These are phyloP conservation scores for Akanthomyces uredinophilus DNA, from an alignment of 2,329 filamentous ascomycete genomes.

Conservation along the genomic window DNA sequence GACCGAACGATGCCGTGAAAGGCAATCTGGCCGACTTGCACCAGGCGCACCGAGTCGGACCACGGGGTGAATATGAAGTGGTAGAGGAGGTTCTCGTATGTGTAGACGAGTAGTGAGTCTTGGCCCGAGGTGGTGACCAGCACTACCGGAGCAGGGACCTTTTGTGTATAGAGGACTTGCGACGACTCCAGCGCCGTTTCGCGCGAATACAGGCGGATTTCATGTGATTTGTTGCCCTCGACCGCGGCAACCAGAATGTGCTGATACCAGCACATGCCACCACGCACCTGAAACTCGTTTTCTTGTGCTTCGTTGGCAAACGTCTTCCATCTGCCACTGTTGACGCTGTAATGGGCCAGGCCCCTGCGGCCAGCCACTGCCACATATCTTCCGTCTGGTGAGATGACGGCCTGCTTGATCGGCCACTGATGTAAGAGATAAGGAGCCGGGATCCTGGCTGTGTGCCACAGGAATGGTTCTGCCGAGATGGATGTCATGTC, in stretches of 20 bases:
- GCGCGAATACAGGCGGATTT: conserved; percentile 88
- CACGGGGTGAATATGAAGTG: conserved; percentile 83
- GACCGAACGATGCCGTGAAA: conserved; percentile 95
- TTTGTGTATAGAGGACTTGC: conserved; percentile 69
- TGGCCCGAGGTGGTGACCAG: conserved; percentile 84
- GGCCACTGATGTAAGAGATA: conserved; percentile 95
- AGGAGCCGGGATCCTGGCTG: conserved; percentile 73
- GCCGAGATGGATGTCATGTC: conserved; percentile 88
- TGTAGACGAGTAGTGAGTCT: conserved; percentile 93
- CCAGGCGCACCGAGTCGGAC: conserved; percentile 64
- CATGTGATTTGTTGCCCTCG: conserved; percentile 76
- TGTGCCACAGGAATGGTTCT: conserved; percentile 93
- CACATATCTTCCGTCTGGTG: conserved; percentile 86
- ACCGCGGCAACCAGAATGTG: conserved; percentile 91
- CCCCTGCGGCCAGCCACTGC: conserved; percentile 92
- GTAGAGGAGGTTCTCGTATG: conserved; percentile 91
- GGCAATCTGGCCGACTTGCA: conserved; percentile 96
- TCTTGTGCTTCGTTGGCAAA: conserved; percentile 78
- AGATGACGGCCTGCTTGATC: conserved; percentile 80
- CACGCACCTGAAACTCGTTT: conserved; percentile 85
- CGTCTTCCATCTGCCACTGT: conserved; percentile 91
- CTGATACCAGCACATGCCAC: conserved; percentile 98
- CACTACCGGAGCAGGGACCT: conserved; percentile 79
- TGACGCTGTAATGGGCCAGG: conserved; percentile 90
- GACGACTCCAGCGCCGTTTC: conserved; percentile 72